Percentiles rank a stretch among this genome's conserved stretches.
Conservation (phyloP, 148 eudicot species). For the Pouteria glomerata region DNA sequence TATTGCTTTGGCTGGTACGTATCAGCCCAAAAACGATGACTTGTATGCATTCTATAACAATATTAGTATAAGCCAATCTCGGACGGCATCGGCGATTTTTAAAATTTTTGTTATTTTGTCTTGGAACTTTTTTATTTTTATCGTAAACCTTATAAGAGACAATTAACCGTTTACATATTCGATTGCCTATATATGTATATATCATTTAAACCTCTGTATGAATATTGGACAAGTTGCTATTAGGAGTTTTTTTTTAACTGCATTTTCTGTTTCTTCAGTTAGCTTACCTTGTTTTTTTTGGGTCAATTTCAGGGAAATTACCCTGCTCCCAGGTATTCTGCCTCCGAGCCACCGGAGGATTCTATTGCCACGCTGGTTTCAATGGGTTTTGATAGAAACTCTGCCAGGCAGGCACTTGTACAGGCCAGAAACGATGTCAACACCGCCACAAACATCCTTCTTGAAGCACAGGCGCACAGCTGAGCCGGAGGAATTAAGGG, state of each 20-base stretch:
- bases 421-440: conserved; percentile 83
- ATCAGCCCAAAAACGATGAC: too few relatives aligned
- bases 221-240: not conserved
- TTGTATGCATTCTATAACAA: too few relatives aligned
- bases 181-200: not conserved
- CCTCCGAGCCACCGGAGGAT: conserved; percentile 72
- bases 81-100: too few relatives aligned
- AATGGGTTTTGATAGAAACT: conserved; percentile 84
- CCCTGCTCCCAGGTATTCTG: conserved; percentile 35
- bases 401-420: conserved; percentile 79
- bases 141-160: too few relatives aligned
- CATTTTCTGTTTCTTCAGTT: not conserved
- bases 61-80: too few relatives aligned
- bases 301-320: conserved; percentile 51
- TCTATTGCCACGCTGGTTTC: conserved; percentile 70
- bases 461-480: conserved; percentile 75
- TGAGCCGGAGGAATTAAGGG: too few relatives aligned
- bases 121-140: too few relatives aligned
- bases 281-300: not conserved
- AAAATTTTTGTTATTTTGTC: too few relatives aligned
- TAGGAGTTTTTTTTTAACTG: too few relatives aligned
- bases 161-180: not conserved
- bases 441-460: conserved; percentile 87
- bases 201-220: not conserved
- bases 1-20: too few relatives aligned